Evolutionary conservation across 179 eudicot species (phyloP).

Genomic region (Silene coronaria): DNA sequence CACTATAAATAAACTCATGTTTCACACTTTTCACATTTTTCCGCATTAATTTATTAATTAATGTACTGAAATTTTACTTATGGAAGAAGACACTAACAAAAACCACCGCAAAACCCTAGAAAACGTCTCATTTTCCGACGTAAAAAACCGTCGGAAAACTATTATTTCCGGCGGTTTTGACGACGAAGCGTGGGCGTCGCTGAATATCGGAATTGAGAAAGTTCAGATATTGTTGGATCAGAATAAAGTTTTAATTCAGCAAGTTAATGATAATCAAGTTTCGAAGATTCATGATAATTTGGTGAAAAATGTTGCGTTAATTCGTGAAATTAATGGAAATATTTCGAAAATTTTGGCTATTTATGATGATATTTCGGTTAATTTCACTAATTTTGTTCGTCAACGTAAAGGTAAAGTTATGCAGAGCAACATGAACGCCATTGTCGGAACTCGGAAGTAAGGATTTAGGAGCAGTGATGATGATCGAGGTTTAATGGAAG

Average conservation of each 20-base stretch:
- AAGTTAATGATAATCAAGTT: conserved; percentile 66
- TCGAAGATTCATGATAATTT: conserved; percentile 52
- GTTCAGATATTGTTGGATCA: conserved; percentile 58
- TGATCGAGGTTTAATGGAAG: not conserved
- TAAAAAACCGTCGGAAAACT: not conserved
- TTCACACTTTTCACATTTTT: not conserved
- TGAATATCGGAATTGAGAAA: conserved; percentile 39
- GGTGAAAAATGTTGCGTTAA: conserved; percentile 52
- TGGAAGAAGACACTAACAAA: conserved; percentile 10
- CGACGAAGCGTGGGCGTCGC: conserved; percentile 43
- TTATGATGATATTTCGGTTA: conserved; percentile 46
- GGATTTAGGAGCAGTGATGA: not conserved
- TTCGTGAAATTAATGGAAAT: conserved; percentile 58
- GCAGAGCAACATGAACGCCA: conserved; percentile 5
- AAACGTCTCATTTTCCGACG: conserved; percentile 9
- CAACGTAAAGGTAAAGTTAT: conserved; percentile 21
- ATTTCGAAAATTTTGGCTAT: conserved; percentile 45
- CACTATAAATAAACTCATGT: not conserved
- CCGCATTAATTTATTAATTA: not conserved
- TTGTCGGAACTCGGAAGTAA: not conserved
- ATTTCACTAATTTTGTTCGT: conserved; percentile 40
- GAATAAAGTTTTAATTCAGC: conserved; percentile 52
- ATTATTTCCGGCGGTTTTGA: conserved; percentile 1
- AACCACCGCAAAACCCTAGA: conserved; percentile 26
- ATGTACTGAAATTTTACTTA: not conserved